A percentile compares a stretch with the other conserved stretches of the same genome.
These are phyloP conservation scores for Fraxinus sp. DNA, from an alignment of 305 asterid genomes.

Conservation along the genomic window DNA sequence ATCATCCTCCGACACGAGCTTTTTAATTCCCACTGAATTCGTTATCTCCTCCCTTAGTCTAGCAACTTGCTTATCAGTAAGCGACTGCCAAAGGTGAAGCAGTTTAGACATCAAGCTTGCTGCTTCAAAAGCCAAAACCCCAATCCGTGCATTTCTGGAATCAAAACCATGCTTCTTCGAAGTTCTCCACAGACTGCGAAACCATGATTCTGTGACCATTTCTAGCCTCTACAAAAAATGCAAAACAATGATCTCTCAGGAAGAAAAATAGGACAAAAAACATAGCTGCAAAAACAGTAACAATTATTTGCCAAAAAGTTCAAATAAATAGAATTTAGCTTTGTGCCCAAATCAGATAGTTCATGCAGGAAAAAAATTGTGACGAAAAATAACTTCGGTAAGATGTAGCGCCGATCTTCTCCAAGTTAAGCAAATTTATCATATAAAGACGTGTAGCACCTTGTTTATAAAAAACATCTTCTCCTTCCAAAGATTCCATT, in stretches of 20 bases:
- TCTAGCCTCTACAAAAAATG: constrained; percentile 23
- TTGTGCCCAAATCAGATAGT: neutral
- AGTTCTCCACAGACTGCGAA: constrained; percentile 61
- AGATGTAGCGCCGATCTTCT: neutral
- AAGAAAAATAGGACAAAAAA: constrained; percentile 21
- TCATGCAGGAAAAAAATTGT: neutral
- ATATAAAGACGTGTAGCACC: neutral
- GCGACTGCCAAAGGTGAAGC: constrained; percentile 72
- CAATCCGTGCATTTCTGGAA: constrained; percentile 48
- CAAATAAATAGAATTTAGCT: neutral
- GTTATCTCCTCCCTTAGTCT: constrained; percentile 62
- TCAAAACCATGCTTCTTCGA: constrained; percentile 50
- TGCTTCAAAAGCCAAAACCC: constrained; percentile 87
- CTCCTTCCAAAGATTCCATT: neutral
- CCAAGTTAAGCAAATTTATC: neutral
- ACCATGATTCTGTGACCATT: constrained; percentile 78
- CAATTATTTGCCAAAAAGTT: constrained; percentile 7
- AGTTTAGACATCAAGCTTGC: constrained; percentile 83
- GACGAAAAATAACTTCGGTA: constrained; percentile 2
- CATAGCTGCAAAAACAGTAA: constrained; percentile 22
- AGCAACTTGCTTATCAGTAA: constrained; percentile 65
- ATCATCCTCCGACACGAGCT: constrained; percentile 70
- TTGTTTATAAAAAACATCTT: neutral
- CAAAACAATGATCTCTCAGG: constrained; percentile 9
- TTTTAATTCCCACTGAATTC: constrained; percentile 58